Percentiles rank a stretch among this genome's conserved stretches.
These are phyloP conservation scores for Rhododendron griersonianum DNA, from an alignment of 148 eudicot species.

Conservation along the genomic window DNA sequence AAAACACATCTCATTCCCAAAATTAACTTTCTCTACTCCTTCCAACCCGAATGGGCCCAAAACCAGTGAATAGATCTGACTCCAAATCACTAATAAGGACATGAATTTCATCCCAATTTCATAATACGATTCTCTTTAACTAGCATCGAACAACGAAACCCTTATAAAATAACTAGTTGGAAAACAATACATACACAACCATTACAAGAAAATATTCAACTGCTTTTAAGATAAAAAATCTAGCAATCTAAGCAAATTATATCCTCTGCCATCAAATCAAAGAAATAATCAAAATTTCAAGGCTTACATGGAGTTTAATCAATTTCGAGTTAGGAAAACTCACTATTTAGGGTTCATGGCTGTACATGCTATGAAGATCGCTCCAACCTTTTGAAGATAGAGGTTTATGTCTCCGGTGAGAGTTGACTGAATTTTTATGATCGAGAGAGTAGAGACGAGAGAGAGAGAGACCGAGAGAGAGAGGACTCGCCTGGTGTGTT, in stretches of 20 bases:
- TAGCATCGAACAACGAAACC: neutral
- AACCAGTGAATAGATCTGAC: too few relatives aligned
- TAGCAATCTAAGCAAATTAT: slow-evolving; percentile 2
- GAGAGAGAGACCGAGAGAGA: neutral
- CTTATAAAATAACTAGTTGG: neutral
- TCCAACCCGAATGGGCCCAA: too few relatives aligned
- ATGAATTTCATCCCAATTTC: neutral
- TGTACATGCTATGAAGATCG: neutral
- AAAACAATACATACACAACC: neutral
- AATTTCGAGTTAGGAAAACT: neutral
- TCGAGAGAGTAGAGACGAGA: neutral
- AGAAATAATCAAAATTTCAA: neutral
- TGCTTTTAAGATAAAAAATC: neutral
- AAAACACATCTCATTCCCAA: too few relatives aligned
- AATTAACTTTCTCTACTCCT: too few relatives aligned
- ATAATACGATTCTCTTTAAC: too few relatives aligned
- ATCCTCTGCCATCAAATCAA: neutral
- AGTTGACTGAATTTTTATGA: neutral
- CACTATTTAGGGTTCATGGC: slow-evolving; percentile 38
- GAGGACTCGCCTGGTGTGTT: too few relatives aligned
- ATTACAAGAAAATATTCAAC: neutral
- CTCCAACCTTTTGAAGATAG: neutral
- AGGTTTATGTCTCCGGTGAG: neutral
- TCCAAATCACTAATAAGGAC: too few relatives aligned
- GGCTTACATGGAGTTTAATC: too few relatives aligned